Conservation (phyloP, 352 stramenopile species). For the Globisporangium iwayamae region DNA sequence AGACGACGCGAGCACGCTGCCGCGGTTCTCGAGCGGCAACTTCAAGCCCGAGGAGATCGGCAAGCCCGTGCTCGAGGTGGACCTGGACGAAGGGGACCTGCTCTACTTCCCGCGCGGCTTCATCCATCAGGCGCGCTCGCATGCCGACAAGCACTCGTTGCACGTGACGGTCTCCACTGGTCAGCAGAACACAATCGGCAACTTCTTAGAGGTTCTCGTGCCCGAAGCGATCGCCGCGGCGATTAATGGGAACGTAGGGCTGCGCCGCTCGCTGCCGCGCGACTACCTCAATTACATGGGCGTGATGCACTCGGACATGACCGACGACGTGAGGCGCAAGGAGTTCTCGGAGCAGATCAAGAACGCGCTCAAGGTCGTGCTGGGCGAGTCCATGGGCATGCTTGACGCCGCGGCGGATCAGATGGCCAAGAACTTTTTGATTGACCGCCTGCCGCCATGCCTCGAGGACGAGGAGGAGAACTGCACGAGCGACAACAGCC, state of each 20-base stretch:
- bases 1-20: slow-evolving; percentile 49
- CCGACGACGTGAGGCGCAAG: slow-evolving; percentile 38
- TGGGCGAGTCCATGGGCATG: slow-evolving; percentile 66
- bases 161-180: slow-evolving; percentile 89
- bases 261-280: slow-evolving; percentile 77
- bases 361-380: slow-evolving; percentile 52
- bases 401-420: slow-evolving; percentile 71
- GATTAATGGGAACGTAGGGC: slow-evolving; percentile 48
- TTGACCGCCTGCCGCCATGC: slow-evolving; percentile 70
- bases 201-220: slow-evolving; percentile 68
- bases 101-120: slow-evolving; percentile 91
- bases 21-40: slow-evolving; percentile 69
- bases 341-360: slow-evolving; percentile 56
- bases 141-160: slow-evolving; percentile 66
- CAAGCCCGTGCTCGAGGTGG: slow-evolving; percentile 73
- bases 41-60: slow-evolving; percentile 73
- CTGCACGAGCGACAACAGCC: slow-evolving; percentile 71
- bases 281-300: slow-evolving; percentile 89
- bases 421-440: slow-evolving; percentile 80
- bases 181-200: slow-evolving; percentile 81
- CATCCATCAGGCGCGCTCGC: slow-evolving; percentile 79
- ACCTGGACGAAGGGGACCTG: slow-evolving; percentile 82
- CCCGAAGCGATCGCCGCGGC: slow-evolving; percentile 55
- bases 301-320: slow-evolving; percentile 76
- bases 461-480: slow-evolving; percentile 78